Evolutionary conservation across 108 stramenopile species (phyloP), one percentile per base, ranked within the genome.

Genomic region (Skeletonema tropicum): DNA sequence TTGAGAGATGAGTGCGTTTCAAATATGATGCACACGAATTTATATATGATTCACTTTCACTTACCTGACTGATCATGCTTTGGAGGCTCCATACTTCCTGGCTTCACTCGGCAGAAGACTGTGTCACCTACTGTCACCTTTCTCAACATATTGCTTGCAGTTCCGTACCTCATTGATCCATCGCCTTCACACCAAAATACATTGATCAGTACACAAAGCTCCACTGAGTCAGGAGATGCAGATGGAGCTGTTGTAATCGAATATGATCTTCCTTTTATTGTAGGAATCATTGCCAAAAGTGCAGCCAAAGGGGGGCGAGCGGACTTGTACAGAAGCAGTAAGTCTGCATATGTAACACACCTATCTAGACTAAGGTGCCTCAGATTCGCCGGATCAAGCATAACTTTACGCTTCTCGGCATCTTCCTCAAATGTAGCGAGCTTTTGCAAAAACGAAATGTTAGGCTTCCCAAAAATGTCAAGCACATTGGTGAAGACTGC

Each of bases 251-350:
- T 88, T 36, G 96, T 89, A 32, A 97, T 96, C 21, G 95, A 94
- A 85, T 95, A 97, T 15, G 90, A 86, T 45, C 96, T 92, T 38
- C 92, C 91, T 73, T 93, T 91, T 57, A 97, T 90, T 46, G 64
- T 78, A 7, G 94, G 94, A 76, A 88, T 88, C 77, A 88, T 88
- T 19, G 85, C 69, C 32, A 88, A 62, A 7, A 88, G 68, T 30
- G 84, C 87, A 31, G 87, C 79, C 17, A 88, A 49, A 9, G 87
- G 87, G 13, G 87, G 87, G 33, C 77, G 83, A n/a, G 87, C 87
- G 29, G 72, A 83, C 41, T 72, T 77, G 39, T 80, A 88, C 7
- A 75, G 66, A 8, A 88, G 48, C 59, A 88, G 62, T 5, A 74
- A 71, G 58, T 85, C 85, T 25, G 87, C 87, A 45, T 80, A 71